Evolutionary conservation across 441 rosid species (phyloP).

Genomic region (Gossypium gossypioides): DNA sequence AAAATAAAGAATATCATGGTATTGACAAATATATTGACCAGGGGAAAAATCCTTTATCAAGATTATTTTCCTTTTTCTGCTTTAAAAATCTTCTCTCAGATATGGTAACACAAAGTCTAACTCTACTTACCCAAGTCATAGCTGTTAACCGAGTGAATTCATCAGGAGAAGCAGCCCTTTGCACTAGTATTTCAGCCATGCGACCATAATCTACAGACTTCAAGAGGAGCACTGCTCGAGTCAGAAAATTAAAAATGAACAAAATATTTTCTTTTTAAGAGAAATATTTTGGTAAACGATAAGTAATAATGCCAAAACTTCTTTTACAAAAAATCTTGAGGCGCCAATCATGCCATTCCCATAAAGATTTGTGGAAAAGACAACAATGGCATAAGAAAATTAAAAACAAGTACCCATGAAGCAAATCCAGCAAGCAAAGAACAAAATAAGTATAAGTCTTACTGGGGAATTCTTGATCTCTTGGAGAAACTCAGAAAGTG

Average conservation of each 20-base stretch:
- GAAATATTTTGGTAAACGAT: conserved; percentile 12
- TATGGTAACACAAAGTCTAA: neutral
- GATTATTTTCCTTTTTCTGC: neutral
- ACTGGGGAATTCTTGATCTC: conserved; percentile 99
- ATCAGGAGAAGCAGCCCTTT: conserved; percentile 88
- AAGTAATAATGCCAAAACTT: neutral
- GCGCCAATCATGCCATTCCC: neutral
- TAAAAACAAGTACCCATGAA: neutral
- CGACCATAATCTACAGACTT: conserved; percentile 99
- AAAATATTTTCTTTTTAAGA: conserved; percentile 21
- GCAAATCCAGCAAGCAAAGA: conserved; percentile 1
- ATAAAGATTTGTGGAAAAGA: neutral
- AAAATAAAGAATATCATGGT: neutral
- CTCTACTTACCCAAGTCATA: conserved; percentile 80
- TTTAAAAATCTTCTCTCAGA: neutral
- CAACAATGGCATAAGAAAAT: neutral
- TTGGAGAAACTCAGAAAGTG: conserved; percentile 98
- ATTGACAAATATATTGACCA: neutral
- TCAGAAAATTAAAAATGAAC: conserved; percentile 70
- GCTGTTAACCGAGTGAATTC: conserved; percentile 97
- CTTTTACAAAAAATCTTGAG: neutral
- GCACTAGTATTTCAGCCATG: conserved; percentile 99
- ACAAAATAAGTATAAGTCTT: conserved; percentile 36
- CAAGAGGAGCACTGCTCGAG: conserved; percentile 81
- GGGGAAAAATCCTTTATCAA: neutral